Evolutionary conservation across 352 stramenopile species (phyloP), one percentile per base, ranked within the genome.

Genomic region (Globisporangium spinosum): DNA sequence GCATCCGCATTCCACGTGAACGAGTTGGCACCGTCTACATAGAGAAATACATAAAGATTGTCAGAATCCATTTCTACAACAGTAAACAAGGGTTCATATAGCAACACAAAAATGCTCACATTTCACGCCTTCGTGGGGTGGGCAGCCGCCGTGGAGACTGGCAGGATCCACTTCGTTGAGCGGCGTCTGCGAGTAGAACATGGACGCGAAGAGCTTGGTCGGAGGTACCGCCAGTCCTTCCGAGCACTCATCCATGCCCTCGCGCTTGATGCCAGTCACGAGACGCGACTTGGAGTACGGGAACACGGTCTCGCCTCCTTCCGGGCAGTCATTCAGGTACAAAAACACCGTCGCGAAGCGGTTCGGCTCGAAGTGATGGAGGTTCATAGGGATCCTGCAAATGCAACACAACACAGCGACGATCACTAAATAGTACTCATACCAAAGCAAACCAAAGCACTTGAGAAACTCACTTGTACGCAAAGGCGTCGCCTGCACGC

Each of bases 301-400:
- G 74, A 99, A 98, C 20, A 98, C 87, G 3, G 95, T 98, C 77
- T 98, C 87, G 20, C 96, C 96, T 57, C 96, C 96, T 65, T 97
- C 85, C 13, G 82, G 77, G 10, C 98, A 97, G 63, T 98, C 89
- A 67, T 89, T 98, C 43, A 99, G 77, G 77, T 99, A 99, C 71
- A 97, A 81, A 57, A 98, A 98, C 12, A 98, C 80, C 15, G 95
- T 98, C 7, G 89, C 92, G 72, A 97, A 98, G 20, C 97, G 86
- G 80, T 99, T 98, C 27, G 84, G 82, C 68, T 90, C 81, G 61
- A 91, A 89, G 57, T 89, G 79, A 29, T 80, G 72, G 54, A 83
- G 53, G 64, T 85, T 60, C 62, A 66, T 67, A 1, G 83, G 83
- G 29, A 75, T 85, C 49, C 74, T 75, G 43, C 56, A 60, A 22